phyloP scores from a whole-genome alignment of 1,284 basidiomycete genomes.

The Irpex sp. region DNA sequence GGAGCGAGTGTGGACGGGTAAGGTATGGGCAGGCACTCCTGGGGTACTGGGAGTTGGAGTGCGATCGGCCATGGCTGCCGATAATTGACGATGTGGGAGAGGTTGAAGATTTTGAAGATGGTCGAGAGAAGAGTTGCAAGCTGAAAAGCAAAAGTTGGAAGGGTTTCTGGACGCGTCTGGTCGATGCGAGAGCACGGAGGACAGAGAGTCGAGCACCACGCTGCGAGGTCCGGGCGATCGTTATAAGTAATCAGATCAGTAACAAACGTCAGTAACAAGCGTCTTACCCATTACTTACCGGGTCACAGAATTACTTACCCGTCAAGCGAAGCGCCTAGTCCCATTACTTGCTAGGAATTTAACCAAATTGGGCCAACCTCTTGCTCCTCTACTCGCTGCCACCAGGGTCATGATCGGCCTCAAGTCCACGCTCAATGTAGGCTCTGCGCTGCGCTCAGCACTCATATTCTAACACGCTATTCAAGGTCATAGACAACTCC shows the following conservation, averaged over 20 bases:
- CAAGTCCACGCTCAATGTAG: conserved; percentile 83
- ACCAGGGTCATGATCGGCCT: conserved; percentile 79
- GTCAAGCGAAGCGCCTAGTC: background rate
- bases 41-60: conserved; percentile 34
- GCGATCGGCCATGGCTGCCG: conserved; percentile 12
- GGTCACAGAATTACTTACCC: background rate
- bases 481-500: conserved; percentile 96
- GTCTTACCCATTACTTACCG: background rate
- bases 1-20: conserved; percentile 76
- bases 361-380: background rate
- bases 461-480: background rate
- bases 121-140: background rate
- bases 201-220: background rate
- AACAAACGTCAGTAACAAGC: background rate
- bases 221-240: background rate
- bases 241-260: background rate
- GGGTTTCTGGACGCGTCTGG: background rate
- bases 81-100: background rate
- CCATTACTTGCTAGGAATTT: background rate
- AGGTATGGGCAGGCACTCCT: conserved; percentile 62
- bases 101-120: background rate
- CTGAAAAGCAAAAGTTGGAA: background rate
- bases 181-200: background rate
- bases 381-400: conserved; percentile 5
- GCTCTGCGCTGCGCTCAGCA: conserved; percentile 1